Percentiles rank a stretch among this genome's conserved stretches.
These are phyloP conservation scores for Boletus coccyginus DNA, from an alignment of 768 basidiomycete genomes.

Conservation along the genomic window DNA sequence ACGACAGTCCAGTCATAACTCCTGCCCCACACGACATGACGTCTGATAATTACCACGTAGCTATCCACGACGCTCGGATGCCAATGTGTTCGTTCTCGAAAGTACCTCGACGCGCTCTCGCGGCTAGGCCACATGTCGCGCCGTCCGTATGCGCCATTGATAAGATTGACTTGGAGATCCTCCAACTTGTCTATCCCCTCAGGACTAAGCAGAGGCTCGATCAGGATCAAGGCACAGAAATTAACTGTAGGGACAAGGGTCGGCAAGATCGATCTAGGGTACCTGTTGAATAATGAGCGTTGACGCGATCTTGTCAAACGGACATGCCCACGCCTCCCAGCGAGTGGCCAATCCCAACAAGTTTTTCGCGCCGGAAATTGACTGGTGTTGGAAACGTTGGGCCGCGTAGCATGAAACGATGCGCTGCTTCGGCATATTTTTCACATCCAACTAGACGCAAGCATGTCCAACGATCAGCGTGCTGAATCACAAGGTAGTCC, in stretches of 20 bases:
- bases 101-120: constrained; percentile 37
- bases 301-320: constrained; percentile 12
- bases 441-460: constrained; percentile 55
- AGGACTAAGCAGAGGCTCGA: constrained; percentile 64
- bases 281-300: background rate
- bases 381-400: constrained; percentile 38
- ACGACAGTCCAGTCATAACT: background rate
- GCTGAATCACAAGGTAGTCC: no score
- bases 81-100: constrained; percentile 46
- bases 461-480: background rate
- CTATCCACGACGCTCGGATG: constrained; percentile 48
- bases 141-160: constrained; percentile 48
- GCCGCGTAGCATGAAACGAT: constrained; percentile 51
- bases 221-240: constrained; percentile 54
- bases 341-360: constrained; percentile 69
- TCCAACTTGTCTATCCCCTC: constrained; percentile 42
- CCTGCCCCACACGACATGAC: background rate
- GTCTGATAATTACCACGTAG: constrained; percentile 45
- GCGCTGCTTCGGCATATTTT: constrained; percentile 56
- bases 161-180: constrained; percentile 40
- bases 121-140: constrained; percentile 51
- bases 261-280: constrained; percentile 52
- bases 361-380: constrained; percentile 47
- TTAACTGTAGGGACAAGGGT: constrained; percentile 40
- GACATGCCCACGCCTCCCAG: constrained; percentile 66